Conservation (phyloP, 768 basidiomycete genomes). For the Termitomyces sp. region DNA sequence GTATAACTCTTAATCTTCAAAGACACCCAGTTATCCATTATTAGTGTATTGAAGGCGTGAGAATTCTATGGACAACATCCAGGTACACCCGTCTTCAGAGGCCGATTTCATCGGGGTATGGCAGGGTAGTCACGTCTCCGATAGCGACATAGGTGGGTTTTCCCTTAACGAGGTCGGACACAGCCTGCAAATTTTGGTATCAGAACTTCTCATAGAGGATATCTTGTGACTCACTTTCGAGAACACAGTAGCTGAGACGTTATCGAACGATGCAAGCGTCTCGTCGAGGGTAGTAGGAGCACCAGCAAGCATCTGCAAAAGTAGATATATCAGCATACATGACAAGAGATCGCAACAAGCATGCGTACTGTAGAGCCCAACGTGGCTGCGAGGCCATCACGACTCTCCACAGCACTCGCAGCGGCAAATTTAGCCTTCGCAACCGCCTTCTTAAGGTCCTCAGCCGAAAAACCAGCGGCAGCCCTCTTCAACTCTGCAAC, state of each 20-base stretch:
- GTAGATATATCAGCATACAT: not conserved
- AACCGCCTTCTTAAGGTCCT: conserved; percentile 75
- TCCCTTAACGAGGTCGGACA: conserved; percentile 56
- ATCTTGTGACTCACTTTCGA: conserved; percentile 49
- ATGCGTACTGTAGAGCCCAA: conserved; percentile 57
- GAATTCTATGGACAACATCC: conserved; percentile 15
- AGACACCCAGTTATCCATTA: conserved; percentile 9
- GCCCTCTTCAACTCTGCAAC: conserved; percentile 63
- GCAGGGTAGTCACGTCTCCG: conserved; percentile 71
- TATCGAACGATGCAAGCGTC: conserved; percentile 65
- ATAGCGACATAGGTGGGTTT: conserved; percentile 88
- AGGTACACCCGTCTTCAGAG: conserved; percentile 37
- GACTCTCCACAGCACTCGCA: conserved; percentile 62
- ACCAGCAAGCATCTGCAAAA: conserved; percentile 52
- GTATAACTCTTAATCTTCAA: not conserved
- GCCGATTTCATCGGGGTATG: conserved; percentile 81
- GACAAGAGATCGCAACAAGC: not conserved
- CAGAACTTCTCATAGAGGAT: not conserved
- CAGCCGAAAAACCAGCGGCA: conserved; percentile 51
- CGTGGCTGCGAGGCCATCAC: conserved; percentile 57
- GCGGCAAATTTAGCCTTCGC: conserved; percentile 86
- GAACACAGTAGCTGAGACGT: conserved; percentile 58
- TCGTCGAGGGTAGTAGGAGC: conserved; percentile 49
- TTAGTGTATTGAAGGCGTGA: conserved; percentile 10
- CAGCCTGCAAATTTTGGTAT: conserved; percentile 36